Percentiles rank a stretch among this genome's conserved stretches.
Evolutionary conservation across 768 basidiomycete species (phyloP).

Genomic region (Leccinum fibrillosum): DNA sequence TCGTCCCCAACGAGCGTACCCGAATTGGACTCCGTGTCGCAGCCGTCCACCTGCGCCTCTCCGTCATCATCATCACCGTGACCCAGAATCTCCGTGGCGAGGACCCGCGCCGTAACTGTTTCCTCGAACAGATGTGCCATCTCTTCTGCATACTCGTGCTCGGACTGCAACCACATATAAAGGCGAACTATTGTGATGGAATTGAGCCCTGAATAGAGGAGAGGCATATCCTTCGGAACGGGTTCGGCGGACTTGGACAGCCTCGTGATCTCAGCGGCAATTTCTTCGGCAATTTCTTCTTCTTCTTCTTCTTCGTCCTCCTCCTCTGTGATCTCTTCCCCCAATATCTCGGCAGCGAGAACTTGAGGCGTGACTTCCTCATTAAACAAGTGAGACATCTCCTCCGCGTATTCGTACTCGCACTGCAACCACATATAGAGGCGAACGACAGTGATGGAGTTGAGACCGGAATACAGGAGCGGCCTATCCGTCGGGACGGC

Average conservation of each 20-base stretch:
- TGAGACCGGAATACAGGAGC: conserved; percentile 32
- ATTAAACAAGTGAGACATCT: conserved; percentile 29
- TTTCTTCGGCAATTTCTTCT: conserved; percentile 24
- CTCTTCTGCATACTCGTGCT: conserved; percentile 30
- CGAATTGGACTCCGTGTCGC: conserved; percentile 1
- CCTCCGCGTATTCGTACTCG: conserved; percentile 29
- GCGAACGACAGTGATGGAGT: conserved; percentile 28
- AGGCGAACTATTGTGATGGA: conserved; percentile 29
- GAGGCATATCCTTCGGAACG: conserved; percentile 32
- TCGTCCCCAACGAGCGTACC: conserved; percentile 13
- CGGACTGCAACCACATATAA: conserved; percentile 32
- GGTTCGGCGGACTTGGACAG: conserved; percentile 29
- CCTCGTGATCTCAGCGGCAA: conserved; percentile 31
- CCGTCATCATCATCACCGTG: neutral
- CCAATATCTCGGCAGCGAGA: conserved; percentile 30
- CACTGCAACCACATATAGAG: conserved; percentile 35
- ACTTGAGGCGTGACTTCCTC: conserved; percentile 28
- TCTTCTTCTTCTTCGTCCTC: neutral
- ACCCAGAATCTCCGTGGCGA: conserved; percentile 30
- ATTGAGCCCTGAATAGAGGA: conserved; percentile 33
- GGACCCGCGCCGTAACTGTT: conserved; percentile 26
- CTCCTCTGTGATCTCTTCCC: conserved; percentile 8
- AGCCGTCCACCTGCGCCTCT: neutral
- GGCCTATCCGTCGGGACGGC: conserved; percentile 30
- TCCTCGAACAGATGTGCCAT: conserved; percentile 32